These are phyloP conservation scores for Podila clonocystis DNA, from an alignment of 192 early-diverging fungal species.

Conservation along the genomic window DNA sequence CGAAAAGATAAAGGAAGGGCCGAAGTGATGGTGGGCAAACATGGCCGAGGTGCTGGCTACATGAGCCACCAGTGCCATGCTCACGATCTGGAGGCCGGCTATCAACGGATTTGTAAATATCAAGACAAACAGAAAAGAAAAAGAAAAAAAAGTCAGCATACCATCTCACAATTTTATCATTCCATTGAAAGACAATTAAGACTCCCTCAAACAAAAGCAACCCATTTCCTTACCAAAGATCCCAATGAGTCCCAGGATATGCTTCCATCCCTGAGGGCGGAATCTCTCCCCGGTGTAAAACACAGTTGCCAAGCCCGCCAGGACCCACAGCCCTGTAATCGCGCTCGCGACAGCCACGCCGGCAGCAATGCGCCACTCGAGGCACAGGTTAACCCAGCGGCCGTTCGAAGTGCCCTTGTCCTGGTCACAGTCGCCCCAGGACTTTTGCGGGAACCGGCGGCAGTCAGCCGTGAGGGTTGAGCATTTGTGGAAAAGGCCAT, in stretches of 20 bases:
- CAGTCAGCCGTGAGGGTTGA: constrained; percentile 45
- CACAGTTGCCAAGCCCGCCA: constrained; percentile 27
- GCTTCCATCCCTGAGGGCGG: constrained; percentile 41
- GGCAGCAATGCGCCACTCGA: constrained; percentile 42
- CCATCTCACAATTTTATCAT: background rate
- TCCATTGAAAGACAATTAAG: background rate
- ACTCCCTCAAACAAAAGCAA: background rate
- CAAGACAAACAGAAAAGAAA: background rate
- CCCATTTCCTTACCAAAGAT: constrained; percentile 27
- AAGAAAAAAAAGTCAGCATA: background rate
- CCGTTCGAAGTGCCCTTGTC: constrained; percentile 11
- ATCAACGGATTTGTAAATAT: background rate
- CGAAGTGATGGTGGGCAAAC: constrained; percentile 40
- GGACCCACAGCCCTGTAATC: constrained; percentile 29
- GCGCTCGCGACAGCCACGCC: constrained; percentile 12
- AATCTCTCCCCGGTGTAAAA: constrained; percentile 41
- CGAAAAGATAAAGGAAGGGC: constrained; percentile 33
- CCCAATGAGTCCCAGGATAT: constrained; percentile 35
- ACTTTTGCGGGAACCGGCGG: constrained; percentile 45
- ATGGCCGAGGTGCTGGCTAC: constrained; percentile 27
- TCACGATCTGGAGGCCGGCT: constrained; percentile 38
- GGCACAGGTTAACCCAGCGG: constrained; percentile 40
- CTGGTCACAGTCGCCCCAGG: constrained; percentile 49
- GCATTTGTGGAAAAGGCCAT: constrained; percentile 48
- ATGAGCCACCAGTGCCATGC: constrained; percentile 42